Conservation (phyloP, 139 green algal species). For the Micractinium conductrix region DNA sequence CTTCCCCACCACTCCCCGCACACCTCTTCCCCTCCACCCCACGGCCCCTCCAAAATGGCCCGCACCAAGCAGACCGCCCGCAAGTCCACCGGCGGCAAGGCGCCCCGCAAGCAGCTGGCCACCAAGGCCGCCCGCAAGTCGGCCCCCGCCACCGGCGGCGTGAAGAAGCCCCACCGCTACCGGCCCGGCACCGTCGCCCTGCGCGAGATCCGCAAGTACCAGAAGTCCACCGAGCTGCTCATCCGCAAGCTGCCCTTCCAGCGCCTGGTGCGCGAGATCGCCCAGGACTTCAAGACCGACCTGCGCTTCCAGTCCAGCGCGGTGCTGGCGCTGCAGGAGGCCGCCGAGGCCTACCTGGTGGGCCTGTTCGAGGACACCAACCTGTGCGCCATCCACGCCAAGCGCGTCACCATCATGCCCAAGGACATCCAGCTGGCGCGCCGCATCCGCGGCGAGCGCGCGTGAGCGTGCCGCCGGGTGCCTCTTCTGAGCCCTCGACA, state of each 20-base stretch:
- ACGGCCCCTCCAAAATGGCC: too few relatives aligned
- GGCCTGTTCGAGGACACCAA: too few relatives aligned
- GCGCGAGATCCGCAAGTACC: conserved; percentile 95
- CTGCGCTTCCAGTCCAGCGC: conserved; percentile 95
- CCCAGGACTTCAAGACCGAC: conserved; percentile 99
- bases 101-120: conserved; percentile 29
- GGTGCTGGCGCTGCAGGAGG: conserved; percentile 95
- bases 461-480: conserved; percentile 15
- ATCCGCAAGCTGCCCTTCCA: conserved; percentile 98
- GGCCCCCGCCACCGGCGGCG: conserved; percentile 35
- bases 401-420: conserved; percentile 87
- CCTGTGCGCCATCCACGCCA: conserved; percentile 95
- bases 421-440: conserved; percentile 80
- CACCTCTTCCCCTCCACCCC: too few relatives aligned
- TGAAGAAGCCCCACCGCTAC: conserved; percentile 47
- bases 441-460: conserved; percentile 69
- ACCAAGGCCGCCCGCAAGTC: conserved; percentile 39
- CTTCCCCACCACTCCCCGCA: too few relatives aligned
- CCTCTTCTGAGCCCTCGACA: too few relatives aligned
- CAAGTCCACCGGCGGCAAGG: conserved; percentile 90
- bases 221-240: conserved; percentile 93
- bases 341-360: conserved; percentile 77
- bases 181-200: conserved; percentile 87
- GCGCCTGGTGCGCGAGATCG: conserved; percentile 97
- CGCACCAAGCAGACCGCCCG: conserved; percentile 90